These are phyloP conservation scores for Aspergillus saccharolyticus DNA, from an alignment of 495 filamentous ascomycete genomes.

Conservation along the genomic window DNA sequence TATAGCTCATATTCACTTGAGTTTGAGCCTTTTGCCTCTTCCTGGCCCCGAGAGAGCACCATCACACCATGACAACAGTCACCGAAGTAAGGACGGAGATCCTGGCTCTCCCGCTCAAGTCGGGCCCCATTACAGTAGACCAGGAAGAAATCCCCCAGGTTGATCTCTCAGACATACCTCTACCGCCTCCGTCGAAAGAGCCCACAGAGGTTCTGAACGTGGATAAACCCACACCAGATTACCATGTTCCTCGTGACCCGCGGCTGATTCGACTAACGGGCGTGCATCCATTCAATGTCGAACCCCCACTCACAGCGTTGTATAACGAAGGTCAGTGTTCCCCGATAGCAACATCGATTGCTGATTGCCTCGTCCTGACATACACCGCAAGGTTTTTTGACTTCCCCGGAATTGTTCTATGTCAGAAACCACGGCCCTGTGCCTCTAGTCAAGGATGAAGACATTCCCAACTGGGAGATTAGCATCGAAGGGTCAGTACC, in stretches of 20 bases:
- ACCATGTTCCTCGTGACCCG: conserved; percentile 80
- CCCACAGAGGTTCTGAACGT: conserved; percentile 62
- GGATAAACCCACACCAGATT: conserved; percentile 80
- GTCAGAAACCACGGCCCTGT: conserved; percentile 94
- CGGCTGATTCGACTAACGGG: conserved; percentile 86
- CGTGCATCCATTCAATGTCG: conserved; percentile 90
- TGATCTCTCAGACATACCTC: conserved; percentile 47
- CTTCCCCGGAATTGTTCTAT: conserved; percentile 88
- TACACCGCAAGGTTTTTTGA: conserved; percentile 61
- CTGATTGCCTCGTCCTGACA: background rate
- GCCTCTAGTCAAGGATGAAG: conserved; percentile 66
- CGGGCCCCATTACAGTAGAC: conserved; percentile 25
- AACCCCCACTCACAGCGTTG: conserved; percentile 75
- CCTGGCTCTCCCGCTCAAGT: conserved; percentile 19
- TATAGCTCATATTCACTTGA: background rate
- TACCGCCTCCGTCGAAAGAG: conserved; percentile 64
- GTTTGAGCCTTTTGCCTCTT: background rate
- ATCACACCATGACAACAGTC: conserved; percentile 25
- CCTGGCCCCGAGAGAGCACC: background rate
- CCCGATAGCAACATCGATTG: background rate
- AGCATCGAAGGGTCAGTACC: conserved; percentile 69
- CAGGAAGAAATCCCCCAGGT: conserved; percentile 25
- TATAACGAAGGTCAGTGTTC: conserved; percentile 62
- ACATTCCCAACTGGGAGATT: conserved; percentile 78
- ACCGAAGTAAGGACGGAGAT: conserved; percentile 24